These are phyloP conservation scores for Trichophyton rubrum DNA, from an alignment of 2,329 filamentous ascomycete genomes.

Conservation along the genomic window DNA sequence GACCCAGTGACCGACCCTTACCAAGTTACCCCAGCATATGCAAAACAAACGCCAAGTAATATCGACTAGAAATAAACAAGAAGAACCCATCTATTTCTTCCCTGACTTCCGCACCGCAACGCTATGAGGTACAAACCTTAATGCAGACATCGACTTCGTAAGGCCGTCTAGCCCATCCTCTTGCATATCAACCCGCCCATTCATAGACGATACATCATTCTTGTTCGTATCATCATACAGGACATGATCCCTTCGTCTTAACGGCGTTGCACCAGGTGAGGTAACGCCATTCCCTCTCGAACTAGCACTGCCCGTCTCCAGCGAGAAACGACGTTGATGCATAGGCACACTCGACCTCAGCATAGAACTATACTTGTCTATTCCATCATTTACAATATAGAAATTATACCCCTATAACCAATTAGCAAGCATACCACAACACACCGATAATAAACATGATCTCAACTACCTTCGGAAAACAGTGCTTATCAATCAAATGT, in stretches of 20 bases:
- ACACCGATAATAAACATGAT: neutral
- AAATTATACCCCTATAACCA: constrained; percentile 66
- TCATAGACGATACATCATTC: neutral
- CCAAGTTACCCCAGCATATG: too few relatives aligned
- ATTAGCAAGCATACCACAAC: neutral
- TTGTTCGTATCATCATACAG: neutral
- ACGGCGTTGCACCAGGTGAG: constrained; percentile 11
- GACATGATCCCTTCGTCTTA: constrained; percentile 18
- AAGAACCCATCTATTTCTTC: neutral
- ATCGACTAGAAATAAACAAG: neutral
- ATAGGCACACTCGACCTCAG: constrained; percentile 38
- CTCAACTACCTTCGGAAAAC: constrained; percentile 56
- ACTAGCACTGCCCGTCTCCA: neutral
- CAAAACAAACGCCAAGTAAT: neutral
- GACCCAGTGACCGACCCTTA: too few relatives aligned
- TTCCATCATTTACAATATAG: constrained; percentile 72
- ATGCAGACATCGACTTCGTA: constrained; percentile 32
- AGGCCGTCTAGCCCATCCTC: constrained; percentile 26
- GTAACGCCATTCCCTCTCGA: neutral
- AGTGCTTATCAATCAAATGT: constrained; percentile 89
- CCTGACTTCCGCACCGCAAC: constrained; percentile 21
- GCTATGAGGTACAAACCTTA: constrained; percentile 34
- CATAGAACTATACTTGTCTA: constrained; percentile 72
- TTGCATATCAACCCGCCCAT: neutral
- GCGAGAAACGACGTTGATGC: constrained; percentile 26